Percentiles rank a stretch among this genome's conserved stretches.
Evolutionary conservation across 768 basidiomycete species (phyloP).

Genomic region (Podaxis sp.): DNA sequence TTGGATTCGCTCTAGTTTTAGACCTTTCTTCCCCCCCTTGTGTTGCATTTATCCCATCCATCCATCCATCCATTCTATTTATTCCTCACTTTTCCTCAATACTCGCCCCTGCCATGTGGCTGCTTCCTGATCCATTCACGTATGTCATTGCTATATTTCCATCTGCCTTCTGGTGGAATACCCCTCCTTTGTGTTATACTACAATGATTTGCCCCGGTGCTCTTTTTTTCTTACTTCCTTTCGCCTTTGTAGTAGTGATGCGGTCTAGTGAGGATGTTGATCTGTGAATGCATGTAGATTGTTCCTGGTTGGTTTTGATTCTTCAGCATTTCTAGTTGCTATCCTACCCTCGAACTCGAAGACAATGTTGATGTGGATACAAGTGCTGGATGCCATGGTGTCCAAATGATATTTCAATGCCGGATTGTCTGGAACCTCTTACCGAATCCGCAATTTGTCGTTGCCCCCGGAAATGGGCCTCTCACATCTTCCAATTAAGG

Average conservation of each 20-base stretch:
- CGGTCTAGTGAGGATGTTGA: neutral
- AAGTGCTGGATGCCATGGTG: too few relatives aligned
- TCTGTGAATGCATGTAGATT: neutral
- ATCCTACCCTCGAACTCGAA: too few relatives aligned
- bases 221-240: neutral
- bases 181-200: neutral
- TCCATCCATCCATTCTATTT: neutral
- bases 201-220: too few relatives aligned
- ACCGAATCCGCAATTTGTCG: too few relatives aligned
- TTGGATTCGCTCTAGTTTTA: neutral
- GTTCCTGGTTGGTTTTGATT: neutral
- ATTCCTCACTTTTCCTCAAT: neutral
- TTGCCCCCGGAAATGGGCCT: too few relatives aligned
- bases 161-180: neutral
- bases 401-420: too few relatives aligned
- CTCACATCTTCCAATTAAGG: too few relatives aligned
- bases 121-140: neutral
- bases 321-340: too few relatives aligned
- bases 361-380: too few relatives aligned
- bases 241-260: neutral
- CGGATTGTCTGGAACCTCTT: too few relatives aligned
- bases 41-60: neutral
- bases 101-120: neutral
- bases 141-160: neutral
- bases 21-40: neutral